Base-by-base conservation (phyloP, 2,329 filamentous ascomycete genomes). In the Bertia moriformis region DNA sequence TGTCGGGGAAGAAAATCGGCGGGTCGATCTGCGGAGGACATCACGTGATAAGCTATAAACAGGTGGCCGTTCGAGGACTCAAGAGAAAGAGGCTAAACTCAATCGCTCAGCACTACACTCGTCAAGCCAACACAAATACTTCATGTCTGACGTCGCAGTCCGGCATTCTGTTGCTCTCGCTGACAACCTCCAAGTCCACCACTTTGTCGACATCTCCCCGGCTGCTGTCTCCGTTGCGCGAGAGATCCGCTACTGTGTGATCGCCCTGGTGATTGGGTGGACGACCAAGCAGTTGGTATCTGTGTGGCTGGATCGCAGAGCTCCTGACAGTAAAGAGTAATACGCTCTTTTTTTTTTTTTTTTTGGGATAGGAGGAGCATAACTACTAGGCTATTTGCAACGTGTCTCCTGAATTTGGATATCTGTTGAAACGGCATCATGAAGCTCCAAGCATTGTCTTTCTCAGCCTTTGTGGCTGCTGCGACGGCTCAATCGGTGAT, bases 181-280 rank as follows among this genome's bases (percentile, higher is more conserved):
- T 10, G n/a, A 27, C 22, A 35, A 17, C 15, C 10, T 35, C 32
- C 12, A 35, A 17, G 7, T 35, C 17, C 32, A 35, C 7, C 32
- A 35, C 15, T 35, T 35, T 35, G 32, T 35, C 10, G 32, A 35
- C 7, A 14, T 35, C 32, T 35, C 32, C 10, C 32, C 32, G 15
- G 10, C 32, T 17, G 32, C 32, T 35, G 32, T 17, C 17, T 10
- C 32, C 17, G 15, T 35, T 35, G 32, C 32, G 7, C 10, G 15
- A 35, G 32, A 35, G 15, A 15, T 17, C 15, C 32, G 32, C 15
- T 17, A 12, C 32, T 35, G 32, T 17, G 32, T 35, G 10, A 12
- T 35, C 15, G 32, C 32, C 32, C 10, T 35, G 10, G 32, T 35
- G 15, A 17, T 35, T 17, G 32, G 32, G 32, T 35, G 32, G 32